Conservation (phyloP, 345 rosid species). For the Mercurialis annua region DNA sequence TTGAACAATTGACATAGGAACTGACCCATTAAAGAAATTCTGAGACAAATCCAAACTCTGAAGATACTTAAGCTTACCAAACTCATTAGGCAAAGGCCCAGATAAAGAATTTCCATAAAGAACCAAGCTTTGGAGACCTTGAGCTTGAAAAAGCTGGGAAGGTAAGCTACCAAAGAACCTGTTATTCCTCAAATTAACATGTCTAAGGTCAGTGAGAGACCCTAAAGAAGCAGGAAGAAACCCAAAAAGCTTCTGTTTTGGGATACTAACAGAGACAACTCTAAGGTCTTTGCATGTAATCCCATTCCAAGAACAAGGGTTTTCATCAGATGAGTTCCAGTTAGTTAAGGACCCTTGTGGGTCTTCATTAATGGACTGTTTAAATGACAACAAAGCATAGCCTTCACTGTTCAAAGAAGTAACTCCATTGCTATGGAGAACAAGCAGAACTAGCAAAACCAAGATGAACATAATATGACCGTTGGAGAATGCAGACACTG, state of each 20-base stretch:
- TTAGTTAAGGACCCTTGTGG: slow-evolving; percentile 71
- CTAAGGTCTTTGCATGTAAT: slow-evolving; percentile 74
- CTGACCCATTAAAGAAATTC: slow-evolving; percentile 71
- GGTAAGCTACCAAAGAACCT: slow-evolving; percentile 67
- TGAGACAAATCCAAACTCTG: slow-evolving; percentile 81
- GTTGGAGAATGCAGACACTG: neutral
- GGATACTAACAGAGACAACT: slow-evolving; percentile 81
- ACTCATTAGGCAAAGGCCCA: slow-evolving; percentile 62
- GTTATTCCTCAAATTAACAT: slow-evolving; percentile 78
- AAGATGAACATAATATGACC: slow-evolving; percentile 17
- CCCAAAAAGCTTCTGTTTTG: slow-evolving; percentile 76
- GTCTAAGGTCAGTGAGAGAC: slow-evolving; percentile 77
- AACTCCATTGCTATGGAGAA: slow-evolving; percentile 16
- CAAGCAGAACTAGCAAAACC: slow-evolving; percentile 18
- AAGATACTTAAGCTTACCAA: slow-evolving; percentile 71
- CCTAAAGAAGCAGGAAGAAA: slow-evolving; percentile 76
- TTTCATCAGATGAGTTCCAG: slow-evolving; percentile 76
- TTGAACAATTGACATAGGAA: slow-evolving; percentile 62
- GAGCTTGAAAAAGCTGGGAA: slow-evolving; percentile 60
- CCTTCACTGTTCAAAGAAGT: slow-evolving; percentile 51
- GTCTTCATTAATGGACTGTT: slow-evolving; percentile 59
- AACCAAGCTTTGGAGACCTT: slow-evolving; percentile 85
- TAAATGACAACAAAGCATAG: slow-evolving; percentile 67
- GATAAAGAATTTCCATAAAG: slow-evolving; percentile 87
- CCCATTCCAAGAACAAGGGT: slow-evolving; percentile 91